These are phyloP conservation scores for Leccinum fibrillosum DNA, from an alignment of 768 basidiomycete genomes.

Conservation along the genomic window DNA sequence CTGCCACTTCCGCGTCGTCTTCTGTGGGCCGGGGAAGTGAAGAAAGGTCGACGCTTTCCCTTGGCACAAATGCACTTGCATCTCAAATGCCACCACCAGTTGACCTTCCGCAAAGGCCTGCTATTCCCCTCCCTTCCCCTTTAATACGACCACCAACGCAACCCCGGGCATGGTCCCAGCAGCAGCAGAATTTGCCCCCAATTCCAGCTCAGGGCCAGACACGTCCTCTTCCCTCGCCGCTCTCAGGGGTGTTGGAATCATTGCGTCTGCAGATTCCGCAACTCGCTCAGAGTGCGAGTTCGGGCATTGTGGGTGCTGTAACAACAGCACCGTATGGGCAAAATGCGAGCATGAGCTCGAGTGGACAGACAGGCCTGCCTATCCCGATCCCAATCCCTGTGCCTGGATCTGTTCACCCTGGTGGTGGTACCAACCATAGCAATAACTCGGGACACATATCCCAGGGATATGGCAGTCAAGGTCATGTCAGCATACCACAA, in stretches of 20 bases:
- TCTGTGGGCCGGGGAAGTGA: conserved; percentile 5
- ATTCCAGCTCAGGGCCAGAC: conserved; percentile 5
- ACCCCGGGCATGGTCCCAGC: not conserved
- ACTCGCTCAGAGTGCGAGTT: conserved; percentile 2
- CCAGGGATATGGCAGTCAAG: conserved; percentile 5
- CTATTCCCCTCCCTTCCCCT: not conserved
- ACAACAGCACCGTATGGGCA: not conserved
- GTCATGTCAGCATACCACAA: conserved; percentile 2
- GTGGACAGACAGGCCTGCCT: not conserved
- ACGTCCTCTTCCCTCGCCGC: not conserved
- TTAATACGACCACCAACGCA: not conserved
- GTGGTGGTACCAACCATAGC: not conserved
- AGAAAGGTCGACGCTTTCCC: not conserved
- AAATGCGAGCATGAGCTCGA: not conserved
- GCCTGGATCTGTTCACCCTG: not conserved
- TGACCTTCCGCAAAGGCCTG: conserved; percentile 2
- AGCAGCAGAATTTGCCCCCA: not conserved
- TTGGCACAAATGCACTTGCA: not conserved
- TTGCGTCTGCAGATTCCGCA: conserved; percentile 18
- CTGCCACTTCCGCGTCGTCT: conserved; percentile 8
- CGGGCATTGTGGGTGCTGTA: not conserved
- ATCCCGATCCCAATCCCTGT: not conserved
- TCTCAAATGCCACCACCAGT: not conserved
- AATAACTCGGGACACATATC: not conserved
- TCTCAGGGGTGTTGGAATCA: conserved; percentile 15